A percentile compares a stretch with the other conserved stretches of the same genome.
Evolutionary conservation across 148 eudicot genomes (phyloP).

Genomic region (Polygonum aviculare): DNA sequence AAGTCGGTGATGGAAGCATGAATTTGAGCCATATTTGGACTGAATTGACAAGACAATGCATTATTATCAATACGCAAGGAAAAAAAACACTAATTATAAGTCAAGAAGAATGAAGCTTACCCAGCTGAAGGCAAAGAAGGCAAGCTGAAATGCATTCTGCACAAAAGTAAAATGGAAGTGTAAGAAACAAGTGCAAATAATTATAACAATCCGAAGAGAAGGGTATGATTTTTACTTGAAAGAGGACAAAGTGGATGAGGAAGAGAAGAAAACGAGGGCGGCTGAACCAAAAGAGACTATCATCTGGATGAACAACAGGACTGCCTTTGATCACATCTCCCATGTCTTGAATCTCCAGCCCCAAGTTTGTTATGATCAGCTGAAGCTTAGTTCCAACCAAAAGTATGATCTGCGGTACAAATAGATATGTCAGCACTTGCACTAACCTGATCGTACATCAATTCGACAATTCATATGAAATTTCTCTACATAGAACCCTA

Average conservation of each 20-base stretch:
- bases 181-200: neutral
- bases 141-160: slow-evolving; percentile 37
- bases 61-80: too few species aligned
- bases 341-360: slow-evolving; percentile 27
- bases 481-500: neutral
- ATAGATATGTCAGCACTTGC: neutral
- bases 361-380: slow-evolving; percentile 43
- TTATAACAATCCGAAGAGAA: neutral
- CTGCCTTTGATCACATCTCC: slow-evolving; percentile 34
- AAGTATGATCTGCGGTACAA: slow-evolving; percentile 30
- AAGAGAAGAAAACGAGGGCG: slow-evolving; percentile 34
- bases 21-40: slow-evolving; percentile 28
- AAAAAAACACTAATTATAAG: too few species aligned
- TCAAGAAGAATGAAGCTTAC: slow-evolving; percentile 14
- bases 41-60: slow-evolving; percentile 7
- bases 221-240: slow-evolving; percentile 12
- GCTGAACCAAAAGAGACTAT: slow-evolving; percentile 47
- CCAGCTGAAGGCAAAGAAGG: slow-evolving; percentile 33
- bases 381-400: slow-evolving; percentile 47
- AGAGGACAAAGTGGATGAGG: slow-evolving; percentile 45
- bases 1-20: slow-evolving; percentile 31
- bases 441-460: neutral
- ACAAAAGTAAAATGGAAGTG: neutral
- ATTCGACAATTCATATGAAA: neutral
- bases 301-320: slow-evolving; percentile 37